Evolutionary conservation across 257 asterid species (phyloP).

Genomic region (Leonotis leonurus): DNA sequence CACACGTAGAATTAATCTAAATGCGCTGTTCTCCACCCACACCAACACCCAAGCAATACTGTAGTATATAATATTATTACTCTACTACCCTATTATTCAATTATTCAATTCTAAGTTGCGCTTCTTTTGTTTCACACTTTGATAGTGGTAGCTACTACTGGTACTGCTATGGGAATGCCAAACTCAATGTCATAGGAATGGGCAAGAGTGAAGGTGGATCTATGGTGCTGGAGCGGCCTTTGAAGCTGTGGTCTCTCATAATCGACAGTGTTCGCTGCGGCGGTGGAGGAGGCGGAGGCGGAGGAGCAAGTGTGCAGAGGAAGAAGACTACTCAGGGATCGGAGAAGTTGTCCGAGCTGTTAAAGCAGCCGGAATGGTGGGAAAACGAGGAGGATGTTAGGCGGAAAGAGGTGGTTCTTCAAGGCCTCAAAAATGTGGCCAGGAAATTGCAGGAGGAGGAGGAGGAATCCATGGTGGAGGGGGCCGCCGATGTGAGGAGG

Average conservation of each 20-base stretch:
- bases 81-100: too few relatives aligned
- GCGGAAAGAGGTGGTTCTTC: conserved; percentile 49
- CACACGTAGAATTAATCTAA: too few relatives aligned
- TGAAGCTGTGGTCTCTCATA: conserved; percentile 57
- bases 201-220: conserved; percentile 46
- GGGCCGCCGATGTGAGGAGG: conserved; percentile 67
- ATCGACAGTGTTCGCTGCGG: conserved; percentile 74
- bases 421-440: conserved; percentile 49
- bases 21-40: too few relatives aligned
- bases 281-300: conserved; percentile 28
- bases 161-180: not conserved
- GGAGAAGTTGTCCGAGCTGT: conserved; percentile 58
- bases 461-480: conserved; percentile 30
- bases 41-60: too few relatives aligned
- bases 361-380: conserved; percentile 58
- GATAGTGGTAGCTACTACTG: too few relatives aligned
- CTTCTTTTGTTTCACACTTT: too few relatives aligned
- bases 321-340: conserved; percentile 30
- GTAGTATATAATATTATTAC: too few relatives aligned
- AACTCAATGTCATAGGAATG: conserved; percentile 12
- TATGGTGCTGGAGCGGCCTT: conserved; percentile 47
- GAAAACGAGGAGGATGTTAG: conserved; percentile 49
- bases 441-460: conserved; percentile 24
- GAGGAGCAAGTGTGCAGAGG: not conserved
- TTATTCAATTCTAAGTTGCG: too few relatives aligned